phyloP scores from a whole-genome alignment of 352 stramenopile species.

The Thalassiosira mediterranea region DNA sequence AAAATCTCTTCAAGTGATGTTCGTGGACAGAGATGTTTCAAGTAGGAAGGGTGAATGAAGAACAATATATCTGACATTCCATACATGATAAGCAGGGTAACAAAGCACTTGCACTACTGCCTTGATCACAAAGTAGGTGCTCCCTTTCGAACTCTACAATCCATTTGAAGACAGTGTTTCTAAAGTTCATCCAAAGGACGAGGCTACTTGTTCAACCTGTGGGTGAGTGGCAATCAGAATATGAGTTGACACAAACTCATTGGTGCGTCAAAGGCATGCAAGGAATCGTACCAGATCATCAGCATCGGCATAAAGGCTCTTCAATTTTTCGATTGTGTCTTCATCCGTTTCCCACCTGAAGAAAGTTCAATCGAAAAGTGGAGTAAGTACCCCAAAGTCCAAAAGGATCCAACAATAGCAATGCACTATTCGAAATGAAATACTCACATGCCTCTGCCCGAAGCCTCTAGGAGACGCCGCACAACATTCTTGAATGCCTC shows the following conservation, averaged over 20 bases:
- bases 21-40: no score
- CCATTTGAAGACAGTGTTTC: no score
- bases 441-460: slow-evolving; percentile 38
- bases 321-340: slow-evolving; percentile 69
- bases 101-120: no score
- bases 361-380: no score
- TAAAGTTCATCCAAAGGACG: slow-evolving; percentile 24
- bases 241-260: background rate
- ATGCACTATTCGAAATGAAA: background rate
- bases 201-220: slow-evolving; percentile 41
- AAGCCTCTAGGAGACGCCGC: slow-evolving; percentile 69
- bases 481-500: slow-evolving; percentile 86
- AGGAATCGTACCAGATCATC: slow-evolving; percentile 54
- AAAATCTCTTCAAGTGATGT: no score
- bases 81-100: no score
- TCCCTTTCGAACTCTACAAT: no score
- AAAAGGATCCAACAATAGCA: background rate
- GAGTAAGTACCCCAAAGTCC: slow-evolving; percentile 51
- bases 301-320: slow-evolving; percentile 66
- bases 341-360: slow-evolving; percentile 83
- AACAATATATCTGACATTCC: no score
- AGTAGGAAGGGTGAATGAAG: no score
- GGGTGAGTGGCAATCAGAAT: background rate
- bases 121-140: no score
- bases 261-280: no score